Evolutionary conservation across 1,284 basidiomycete species (phyloP).

Genomic region (Porphyrellus sp.): DNA sequence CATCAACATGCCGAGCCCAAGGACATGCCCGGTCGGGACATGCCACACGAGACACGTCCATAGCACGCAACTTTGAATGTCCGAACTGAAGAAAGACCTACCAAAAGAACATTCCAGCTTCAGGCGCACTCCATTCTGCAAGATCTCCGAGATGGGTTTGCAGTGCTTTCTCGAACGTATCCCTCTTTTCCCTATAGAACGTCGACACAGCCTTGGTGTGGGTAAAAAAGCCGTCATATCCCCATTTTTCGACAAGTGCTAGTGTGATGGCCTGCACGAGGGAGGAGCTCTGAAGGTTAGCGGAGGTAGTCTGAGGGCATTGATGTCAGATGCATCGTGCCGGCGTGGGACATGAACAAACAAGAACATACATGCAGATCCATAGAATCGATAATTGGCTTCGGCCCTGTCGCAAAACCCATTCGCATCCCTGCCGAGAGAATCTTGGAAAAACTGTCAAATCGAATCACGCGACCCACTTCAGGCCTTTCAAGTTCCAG

Average conservation of each 20-base stretch:
- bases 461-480: slow-evolving; percentile 78
- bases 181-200: slow-evolving; percentile 79
- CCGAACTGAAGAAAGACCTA: slow-evolving; percentile 39
- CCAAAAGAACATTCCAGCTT: slow-evolving; percentile 93
- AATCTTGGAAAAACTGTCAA: slow-evolving; percentile 89
- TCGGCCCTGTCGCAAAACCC: slow-evolving; percentile 83
- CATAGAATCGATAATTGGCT: slow-evolving; percentile 68
- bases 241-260: slow-evolving; percentile 75
- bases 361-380: slow-evolving; percentile 58
- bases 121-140: slow-evolving; percentile 81
- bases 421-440: slow-evolving; percentile 79
- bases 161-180: slow-evolving; percentile 78
- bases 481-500: slow-evolving; percentile 61
- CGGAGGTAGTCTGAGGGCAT: slow-evolving; percentile 52
- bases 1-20: slow-evolving; percentile 5
- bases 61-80: slow-evolving; percentile 13
- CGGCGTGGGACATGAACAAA: slow-evolving; percentile 11
- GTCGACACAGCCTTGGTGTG: slow-evolving; percentile 72
- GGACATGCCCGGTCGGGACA: slow-evolving; percentile 3
- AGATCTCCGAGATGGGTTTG: slow-evolving; percentile 70
- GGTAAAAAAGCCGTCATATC: slow-evolving; percentile 69
- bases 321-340: slow-evolving; percentile 5
- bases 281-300: slow-evolving; percentile 78
- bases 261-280: slow-evolving; percentile 77
- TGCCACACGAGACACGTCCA: slow-evolving; percentile 10